Evolutionary conservation across 345 rosid species (phyloP).

Genomic region (Hibiscus mutabilis): DNA sequence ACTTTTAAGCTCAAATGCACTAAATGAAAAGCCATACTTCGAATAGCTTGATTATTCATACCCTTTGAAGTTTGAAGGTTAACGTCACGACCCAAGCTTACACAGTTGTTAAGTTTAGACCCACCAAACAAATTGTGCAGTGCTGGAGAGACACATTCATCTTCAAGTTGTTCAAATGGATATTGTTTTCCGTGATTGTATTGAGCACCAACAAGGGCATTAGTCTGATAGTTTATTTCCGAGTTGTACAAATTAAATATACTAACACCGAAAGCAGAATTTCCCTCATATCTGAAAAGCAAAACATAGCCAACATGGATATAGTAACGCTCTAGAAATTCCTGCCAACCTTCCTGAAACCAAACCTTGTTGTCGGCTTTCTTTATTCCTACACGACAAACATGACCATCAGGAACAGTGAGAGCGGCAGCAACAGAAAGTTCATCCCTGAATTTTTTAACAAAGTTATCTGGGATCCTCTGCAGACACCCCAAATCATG

Average conservation of each 20-base stretch:
- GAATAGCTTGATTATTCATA: conserved; percentile 18
- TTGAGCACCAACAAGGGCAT: conserved; percentile 21
- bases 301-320: conserved; percentile 69
- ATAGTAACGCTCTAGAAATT: conserved; percentile 71
- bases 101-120: conserved; percentile 25
- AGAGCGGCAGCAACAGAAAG: conserved; percentile 57
- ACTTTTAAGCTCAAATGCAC: conserved; percentile 11
- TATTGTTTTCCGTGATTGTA: conserved; percentile 47
- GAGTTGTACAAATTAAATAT: conserved; percentile 65
- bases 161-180: conserved; percentile 71
- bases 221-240: conserved; percentile 67
- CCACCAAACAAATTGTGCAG: conserved; percentile 49
- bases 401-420: conserved; percentile 66
- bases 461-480: conserved; percentile 79
- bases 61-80: conserved; percentile 23
- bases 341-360: conserved; percentile 85
- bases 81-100: conserved; percentile 31
- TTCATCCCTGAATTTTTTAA: conserved; percentile 68
- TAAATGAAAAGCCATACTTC: conserved; percentile 17
- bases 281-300: conserved; percentile 80
- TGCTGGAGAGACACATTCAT: conserved; percentile 38
- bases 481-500: conserved; percentile 35
- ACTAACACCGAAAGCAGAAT: conserved; percentile 68
- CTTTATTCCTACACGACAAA: conserved; percentile 55
- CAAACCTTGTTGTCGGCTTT: conserved; percentile 64